These are phyloP conservation scores for Lepraria neglecta DNA, from an alignment of 495 filamentous ascomycete genomes.

Conservation along the genomic window DNA sequence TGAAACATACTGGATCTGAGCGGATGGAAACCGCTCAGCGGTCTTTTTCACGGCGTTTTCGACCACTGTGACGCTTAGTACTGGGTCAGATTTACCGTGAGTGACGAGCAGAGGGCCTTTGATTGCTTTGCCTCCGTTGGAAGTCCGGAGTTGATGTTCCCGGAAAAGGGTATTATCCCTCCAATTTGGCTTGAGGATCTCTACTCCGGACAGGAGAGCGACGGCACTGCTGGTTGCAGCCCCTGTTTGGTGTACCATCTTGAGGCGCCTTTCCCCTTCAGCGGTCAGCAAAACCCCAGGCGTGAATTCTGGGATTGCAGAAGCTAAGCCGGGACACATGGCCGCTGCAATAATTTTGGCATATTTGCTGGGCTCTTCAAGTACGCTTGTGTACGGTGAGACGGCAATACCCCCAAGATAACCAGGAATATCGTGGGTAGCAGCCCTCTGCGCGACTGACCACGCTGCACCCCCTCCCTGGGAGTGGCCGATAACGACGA, in stretches of 20 bases:
- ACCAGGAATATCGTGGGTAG: constrained; percentile 29
- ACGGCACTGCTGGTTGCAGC: constrained; percentile 32
- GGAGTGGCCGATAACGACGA: constrained; percentile 45
- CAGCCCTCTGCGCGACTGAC: constrained; percentile 39
- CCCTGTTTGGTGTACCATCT: constrained; percentile 30
- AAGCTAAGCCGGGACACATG: constrained; percentile 16
- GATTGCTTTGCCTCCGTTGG: constrained; percentile 32
- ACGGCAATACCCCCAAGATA: constrained; percentile 41
- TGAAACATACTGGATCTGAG: constrained; percentile 31
- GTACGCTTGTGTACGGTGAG: constrained; percentile 35
- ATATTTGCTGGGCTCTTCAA: constrained; percentile 20
- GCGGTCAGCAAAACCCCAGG: constrained; percentile 28
- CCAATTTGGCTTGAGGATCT: constrained; percentile 27
- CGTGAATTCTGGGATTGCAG: constrained; percentile 20
- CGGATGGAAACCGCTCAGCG: constrained; percentile 20
- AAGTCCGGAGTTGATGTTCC: constrained; percentile 17
- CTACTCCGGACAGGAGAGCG: constrained; percentile 12
- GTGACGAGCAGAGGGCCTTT: constrained; percentile 41
- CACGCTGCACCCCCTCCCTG: constrained; percentile 47
- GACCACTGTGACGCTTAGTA: constrained; percentile 24
- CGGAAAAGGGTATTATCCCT: constrained; percentile 23
- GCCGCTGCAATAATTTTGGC: constrained; percentile 17
- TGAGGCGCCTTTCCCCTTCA: constrained; percentile 27
- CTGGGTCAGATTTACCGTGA: constrained; percentile 36
- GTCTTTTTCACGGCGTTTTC: constrained; percentile 32